These are phyloP conservation scores for Saccharomyces hybrid DNA, from an alignment of 1,139 yeast genomes.

Conservation along the genomic window DNA sequence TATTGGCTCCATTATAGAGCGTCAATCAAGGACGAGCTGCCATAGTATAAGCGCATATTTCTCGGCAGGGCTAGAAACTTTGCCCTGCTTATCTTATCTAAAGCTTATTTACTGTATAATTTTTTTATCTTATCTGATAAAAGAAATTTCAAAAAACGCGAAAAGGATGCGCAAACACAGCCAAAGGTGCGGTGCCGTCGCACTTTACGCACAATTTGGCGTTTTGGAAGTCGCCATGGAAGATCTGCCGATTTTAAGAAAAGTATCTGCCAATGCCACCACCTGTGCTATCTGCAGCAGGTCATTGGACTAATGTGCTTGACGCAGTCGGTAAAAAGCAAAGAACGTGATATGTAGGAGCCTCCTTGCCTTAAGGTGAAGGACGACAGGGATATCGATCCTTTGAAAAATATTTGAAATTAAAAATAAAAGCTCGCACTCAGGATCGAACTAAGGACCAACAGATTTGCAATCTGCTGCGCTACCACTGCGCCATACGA, in stretches of 20 bases:
- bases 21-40: not conserved
- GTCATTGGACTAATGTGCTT: not conserved
- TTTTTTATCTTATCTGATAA: not conserved
- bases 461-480: slow-evolving; percentile 90
- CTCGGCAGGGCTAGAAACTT: not conserved
- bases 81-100: not conserved
- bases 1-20: not conserved
- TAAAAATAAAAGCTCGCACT: slow-evolving; percentile 49
- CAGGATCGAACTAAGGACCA: slow-evolving; percentile 85
- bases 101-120: not conserved
- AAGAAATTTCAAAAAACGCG: not conserved
- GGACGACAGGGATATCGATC: not conserved
- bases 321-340: not conserved
- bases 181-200: not conserved
- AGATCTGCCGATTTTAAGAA: not conserved
- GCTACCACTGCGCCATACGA: slow-evolving; percentile 87
- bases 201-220: not conserved
- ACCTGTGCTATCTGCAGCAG: not conserved
- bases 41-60: not conserved
- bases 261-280: not conserved
- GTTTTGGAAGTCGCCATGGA: not conserved
- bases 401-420: not conserved
- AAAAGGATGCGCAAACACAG: not conserved
- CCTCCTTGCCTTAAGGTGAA: too few species aligned
- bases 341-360: not conserved